Conservation (phyloP, 2,329 filamentous ascomycete species). For the Coccinonectria pachysandricola region DNA sequence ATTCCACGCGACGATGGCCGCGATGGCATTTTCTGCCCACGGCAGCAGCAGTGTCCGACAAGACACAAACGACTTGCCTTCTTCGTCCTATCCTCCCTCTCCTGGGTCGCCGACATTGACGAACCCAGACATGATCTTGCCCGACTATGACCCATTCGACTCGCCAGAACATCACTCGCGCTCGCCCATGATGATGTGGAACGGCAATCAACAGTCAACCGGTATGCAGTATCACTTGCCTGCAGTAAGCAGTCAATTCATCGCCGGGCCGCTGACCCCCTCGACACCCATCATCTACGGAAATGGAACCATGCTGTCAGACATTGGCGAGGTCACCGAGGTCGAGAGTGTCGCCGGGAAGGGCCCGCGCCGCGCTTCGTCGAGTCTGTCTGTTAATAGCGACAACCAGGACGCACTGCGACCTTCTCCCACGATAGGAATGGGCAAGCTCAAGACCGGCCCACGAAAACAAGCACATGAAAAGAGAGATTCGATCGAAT, state of each 20-base stretch:
- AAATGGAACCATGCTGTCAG: constrained; percentile 59
- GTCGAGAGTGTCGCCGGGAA: constrained; percentile 39
- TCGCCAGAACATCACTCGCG: constrained; percentile 41
- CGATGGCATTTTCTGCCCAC: constrained; percentile 16
- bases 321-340: constrained; percentile 50
- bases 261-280: constrained; percentile 36
- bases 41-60: constrained; percentile 21
- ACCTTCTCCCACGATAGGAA: constrained; percentile 37
- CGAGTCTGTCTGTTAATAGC: constrained; percentile 23
- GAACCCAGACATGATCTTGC: constrained; percentile 90
- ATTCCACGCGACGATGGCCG: constrained; percentile 19
- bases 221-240: constrained; percentile 33
- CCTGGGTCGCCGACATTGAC: constrained; percentile 78
- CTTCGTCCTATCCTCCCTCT: constrained; percentile 33
- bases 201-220: constrained; percentile 30
- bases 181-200: constrained; percentile 43
- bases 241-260: constrained; percentile 26
- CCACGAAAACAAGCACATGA: constrained; percentile 34
- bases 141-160: constrained; percentile 54
- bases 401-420: constrained; percentile 26
- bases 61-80: constrained; percentile 16
- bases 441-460: constrained; percentile 33
- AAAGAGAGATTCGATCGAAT: constrained; percentile 47
- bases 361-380: constrained; percentile 28
- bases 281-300: constrained; percentile 58